These are phyloP conservation scores for Hymenoscyphus fructigenus DNA, from an alignment of 2,329 filamentous ascomycete species.

Conservation along the genomic window DNA sequence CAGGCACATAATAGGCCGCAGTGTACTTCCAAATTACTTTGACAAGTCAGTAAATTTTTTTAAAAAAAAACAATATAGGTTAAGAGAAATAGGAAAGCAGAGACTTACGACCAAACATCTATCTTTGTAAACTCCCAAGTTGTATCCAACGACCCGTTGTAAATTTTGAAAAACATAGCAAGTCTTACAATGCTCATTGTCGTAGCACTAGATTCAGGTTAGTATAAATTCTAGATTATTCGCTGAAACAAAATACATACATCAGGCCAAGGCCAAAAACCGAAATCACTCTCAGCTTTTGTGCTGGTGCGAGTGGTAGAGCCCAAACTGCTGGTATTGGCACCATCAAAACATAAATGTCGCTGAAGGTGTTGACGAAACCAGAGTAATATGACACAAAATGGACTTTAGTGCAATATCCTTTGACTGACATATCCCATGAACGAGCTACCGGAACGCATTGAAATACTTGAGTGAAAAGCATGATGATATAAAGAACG, in stretches of 20 bases:
- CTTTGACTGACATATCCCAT: neutral
- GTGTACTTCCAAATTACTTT: conserved; percentile 7
- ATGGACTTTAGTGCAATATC: neutral
- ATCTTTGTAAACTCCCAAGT: conserved; percentile 2
- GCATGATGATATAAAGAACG: neutral
- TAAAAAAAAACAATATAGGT: neutral
- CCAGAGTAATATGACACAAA: conserved; percentile 1
- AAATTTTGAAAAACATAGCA: neutral
- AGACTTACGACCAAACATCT: conserved; percentile 11
- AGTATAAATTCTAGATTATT: neutral
- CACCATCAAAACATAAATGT: conserved; percentile 4
- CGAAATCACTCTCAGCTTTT: neutral
- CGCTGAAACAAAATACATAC: neutral
- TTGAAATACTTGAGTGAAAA: neutral
- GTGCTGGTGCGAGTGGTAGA: neutral
- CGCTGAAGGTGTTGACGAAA: conserved; percentile 1
- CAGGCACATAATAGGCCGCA: conserved; percentile 11
- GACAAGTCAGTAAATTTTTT: neutral
- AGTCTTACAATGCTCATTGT: conserved; percentile 6
- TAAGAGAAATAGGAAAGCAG: neutral
- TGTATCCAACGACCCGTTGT: neutral
- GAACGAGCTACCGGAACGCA: conserved; percentile 2
- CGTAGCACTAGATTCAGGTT: neutral
- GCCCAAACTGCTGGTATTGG: conserved; percentile 4
- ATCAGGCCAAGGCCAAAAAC: conserved; percentile 4